Evolutionary conservation across 2,329 filamentous ascomycete genomes (phyloP).

Genomic region (Pseudocercospora macadamiae): DNA sequence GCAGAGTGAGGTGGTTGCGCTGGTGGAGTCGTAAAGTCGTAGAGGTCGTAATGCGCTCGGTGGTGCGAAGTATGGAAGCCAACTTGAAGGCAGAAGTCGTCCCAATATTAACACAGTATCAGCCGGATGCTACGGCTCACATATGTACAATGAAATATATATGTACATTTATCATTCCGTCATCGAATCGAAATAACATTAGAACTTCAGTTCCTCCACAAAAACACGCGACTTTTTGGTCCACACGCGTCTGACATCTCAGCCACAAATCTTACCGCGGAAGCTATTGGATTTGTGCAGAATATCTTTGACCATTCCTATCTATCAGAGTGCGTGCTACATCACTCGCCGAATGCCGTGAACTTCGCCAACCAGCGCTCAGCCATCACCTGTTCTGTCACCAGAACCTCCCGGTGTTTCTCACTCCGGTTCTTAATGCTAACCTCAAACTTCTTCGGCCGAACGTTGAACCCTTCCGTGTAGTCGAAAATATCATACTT

Average conservation of each 20-base stretch:
- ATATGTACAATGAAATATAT: neutral
- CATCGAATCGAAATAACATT: neutral
- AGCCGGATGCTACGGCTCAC: neutral
- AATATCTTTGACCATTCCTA: too few species aligned
- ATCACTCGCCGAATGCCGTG: constrained; percentile 36
- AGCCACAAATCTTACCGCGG: too few species aligned
- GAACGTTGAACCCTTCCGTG: constrained; percentile 47
- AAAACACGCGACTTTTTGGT: neutral
- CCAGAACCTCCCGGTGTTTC: constrained; percentile 35
- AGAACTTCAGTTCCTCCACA: neutral
- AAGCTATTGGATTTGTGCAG: too few species aligned
- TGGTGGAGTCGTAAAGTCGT: constrained; percentile 22
- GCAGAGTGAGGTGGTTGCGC: neutral
- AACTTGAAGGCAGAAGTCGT: constrained; percentile 15
- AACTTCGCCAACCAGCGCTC: constrained; percentile 40
- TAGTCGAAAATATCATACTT: constrained; percentile 45
- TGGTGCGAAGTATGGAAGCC: constrained; percentile 16
- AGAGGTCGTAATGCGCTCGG: constrained; percentile 24
- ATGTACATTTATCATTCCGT: neutral
- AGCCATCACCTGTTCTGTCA: constrained; percentile 36
- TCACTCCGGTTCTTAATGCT: constrained; percentile 40
- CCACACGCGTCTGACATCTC: neutral
- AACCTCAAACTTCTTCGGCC: constrained; percentile 42
- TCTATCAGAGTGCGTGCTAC: too few species aligned
- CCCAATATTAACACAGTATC: neutral